Base-by-base conservation (phyloP, 129 eudicot species). In the Escallonia rubra region DNA sequence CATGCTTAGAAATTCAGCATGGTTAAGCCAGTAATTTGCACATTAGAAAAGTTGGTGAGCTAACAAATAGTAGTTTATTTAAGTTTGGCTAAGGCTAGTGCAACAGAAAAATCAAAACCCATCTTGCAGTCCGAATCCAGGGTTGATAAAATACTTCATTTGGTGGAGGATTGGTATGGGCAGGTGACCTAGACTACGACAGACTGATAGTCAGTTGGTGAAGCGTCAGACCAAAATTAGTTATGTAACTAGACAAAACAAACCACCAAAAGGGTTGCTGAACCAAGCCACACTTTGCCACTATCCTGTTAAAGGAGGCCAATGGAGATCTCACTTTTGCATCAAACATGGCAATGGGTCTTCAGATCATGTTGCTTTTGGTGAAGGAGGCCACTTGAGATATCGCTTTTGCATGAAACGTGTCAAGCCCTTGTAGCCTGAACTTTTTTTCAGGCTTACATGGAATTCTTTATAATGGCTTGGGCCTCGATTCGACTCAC, bases 171-270 rank as follows among this genome's bases (percentile, higher is more conserved):
- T 6, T 23, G 41, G 43, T 9, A 41, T 13, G 51, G 67, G 67
- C 54, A 63, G 67, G 67, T 63, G 53, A 63, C 67, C 67, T 45
- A 43, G 44, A 63, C 34, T 49, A 2, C 6, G 44, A 43, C 45
- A 45, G 10, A 11, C 12, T 11, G 10, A 23, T 23, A 23, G 34
- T 23, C 1, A 61, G 67, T 45, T 63, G 67, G 53, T 63, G 54
- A 52, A 63, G 45, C 67, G n/a, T 45, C 67, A 7, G 16, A 43
- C 9, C 53, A 13, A 43, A 63, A 16, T 63, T 15, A 14, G 67
- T 45, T 63, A 63, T 43, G 12, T n/a, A 63, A 39, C 64, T 47
- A 41, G 14, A 11, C 14, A 54, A 14, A 54, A 14, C 7, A 50
- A 4, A 50, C 10, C 3, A 11, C 13, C n/a, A 2, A 6, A 54